phyloP scores from a whole-genome alignment of 2,329 filamentous ascomycete genomes.

The Metarhizium robertsii region DNA sequence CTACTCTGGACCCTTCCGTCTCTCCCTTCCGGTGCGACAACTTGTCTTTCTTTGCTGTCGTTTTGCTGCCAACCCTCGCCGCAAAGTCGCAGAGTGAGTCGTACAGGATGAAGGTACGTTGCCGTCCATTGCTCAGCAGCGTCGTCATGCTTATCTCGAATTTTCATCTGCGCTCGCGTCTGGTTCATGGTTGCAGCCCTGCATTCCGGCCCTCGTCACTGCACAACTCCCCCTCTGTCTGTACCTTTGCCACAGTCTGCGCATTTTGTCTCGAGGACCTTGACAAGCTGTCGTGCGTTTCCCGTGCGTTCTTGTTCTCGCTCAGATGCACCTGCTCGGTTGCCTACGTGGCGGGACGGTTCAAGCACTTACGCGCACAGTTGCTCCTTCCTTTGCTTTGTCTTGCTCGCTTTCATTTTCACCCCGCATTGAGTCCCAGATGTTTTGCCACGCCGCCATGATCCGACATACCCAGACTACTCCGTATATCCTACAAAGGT shows the following conservation, averaged over 20 bases:
- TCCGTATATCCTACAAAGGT: not conserved
- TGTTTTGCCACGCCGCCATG: not conserved
- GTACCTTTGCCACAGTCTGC: not conserved
- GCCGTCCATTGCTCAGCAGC: not conserved
- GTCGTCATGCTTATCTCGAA: not conserved
- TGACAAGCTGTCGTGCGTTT: not conserved
- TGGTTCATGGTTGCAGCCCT: not conserved
- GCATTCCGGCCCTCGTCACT: constrained; percentile 5
- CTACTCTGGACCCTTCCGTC: not conserved
- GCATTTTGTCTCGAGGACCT: not conserved
- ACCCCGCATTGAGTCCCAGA: not conserved
- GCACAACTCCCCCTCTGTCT: not conserved
- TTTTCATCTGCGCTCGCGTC: not conserved
- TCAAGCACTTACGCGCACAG: not conserved
- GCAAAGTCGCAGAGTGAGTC: constrained; percentile 10
- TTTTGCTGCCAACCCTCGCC: constrained; percentile 1
- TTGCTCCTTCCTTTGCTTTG: constrained; percentile 9
- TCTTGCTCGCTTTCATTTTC: constrained; percentile 3
- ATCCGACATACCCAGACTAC: not conserved
- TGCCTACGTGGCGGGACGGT: not conserved
- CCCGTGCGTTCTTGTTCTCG: not conserved
- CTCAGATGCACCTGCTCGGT: not conserved
- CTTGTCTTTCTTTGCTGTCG: not conserved
- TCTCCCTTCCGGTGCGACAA: not conserved
- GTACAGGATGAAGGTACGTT: constrained; percentile 26